Evolutionary conservation across 768 basidiomycete genomes (phyloP).

Genomic region (Psilocybe tampanensis): DNA sequence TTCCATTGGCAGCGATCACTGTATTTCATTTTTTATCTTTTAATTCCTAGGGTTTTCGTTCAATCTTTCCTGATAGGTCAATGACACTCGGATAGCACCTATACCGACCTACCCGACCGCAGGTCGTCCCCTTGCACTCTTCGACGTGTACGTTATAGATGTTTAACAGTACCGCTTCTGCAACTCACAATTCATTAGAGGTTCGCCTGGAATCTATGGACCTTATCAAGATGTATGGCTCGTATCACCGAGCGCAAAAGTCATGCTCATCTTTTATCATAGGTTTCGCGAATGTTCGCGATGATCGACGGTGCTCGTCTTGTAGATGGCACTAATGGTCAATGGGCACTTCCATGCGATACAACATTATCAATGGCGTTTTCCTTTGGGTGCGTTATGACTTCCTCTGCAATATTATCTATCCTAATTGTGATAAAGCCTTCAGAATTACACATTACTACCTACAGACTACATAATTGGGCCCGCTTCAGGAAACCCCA

Average conservation of each 20-base stretch:
- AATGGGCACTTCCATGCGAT: conserved; percentile 78
- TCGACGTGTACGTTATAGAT: conserved; percentile 63
- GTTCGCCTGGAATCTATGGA: conserved; percentile 71
- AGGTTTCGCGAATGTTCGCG: conserved; percentile 73
- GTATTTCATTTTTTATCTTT: conserved; percentile 36
- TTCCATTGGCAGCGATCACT: conserved; percentile 56
- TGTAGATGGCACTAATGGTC: conserved; percentile 63
- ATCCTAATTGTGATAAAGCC: conserved; percentile 28
- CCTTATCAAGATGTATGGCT: conserved; percentile 72
- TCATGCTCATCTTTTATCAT: not conserved
- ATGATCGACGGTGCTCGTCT: conserved; percentile 65
- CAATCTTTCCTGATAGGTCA: conserved; percentile 46
- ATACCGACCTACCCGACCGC: conserved; percentile 65
- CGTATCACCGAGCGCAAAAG: not conserved
- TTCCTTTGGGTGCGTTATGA: conserved; percentile 60
- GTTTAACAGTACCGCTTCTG: not conserved
- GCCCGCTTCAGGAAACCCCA: conserved; percentile 61
- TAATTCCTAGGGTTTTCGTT: not conserved
- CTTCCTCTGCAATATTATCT: not conserved
- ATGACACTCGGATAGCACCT: conserved; percentile 52
- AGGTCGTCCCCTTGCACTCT: conserved; percentile 62
- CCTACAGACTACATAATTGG: conserved; percentile 83
- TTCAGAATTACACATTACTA: conserved; percentile 58
- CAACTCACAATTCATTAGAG: conserved; percentile 41
- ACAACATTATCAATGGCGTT: conserved; percentile 61